Conservation (phyloP, 2,329 filamentous ascomycete species). For the Cordyceps pruinosa region DNA sequence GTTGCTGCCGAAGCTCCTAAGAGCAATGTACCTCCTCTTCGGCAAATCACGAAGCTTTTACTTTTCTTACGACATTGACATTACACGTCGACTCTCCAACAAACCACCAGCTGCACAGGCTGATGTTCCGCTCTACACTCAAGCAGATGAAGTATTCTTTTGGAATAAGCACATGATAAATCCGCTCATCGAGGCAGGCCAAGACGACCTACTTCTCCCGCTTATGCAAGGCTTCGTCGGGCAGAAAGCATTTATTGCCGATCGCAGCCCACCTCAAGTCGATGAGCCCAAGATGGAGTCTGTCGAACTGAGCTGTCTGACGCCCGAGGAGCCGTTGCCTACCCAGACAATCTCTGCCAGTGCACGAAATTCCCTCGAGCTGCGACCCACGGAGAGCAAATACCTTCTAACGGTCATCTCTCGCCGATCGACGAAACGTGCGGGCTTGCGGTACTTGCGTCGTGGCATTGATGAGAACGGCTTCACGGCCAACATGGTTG, state of each 20-base stretch:
- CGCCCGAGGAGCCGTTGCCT: conserved; percentile 19
- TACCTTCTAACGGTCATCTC: conserved; percentile 88
- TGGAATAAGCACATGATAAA: conserved; percentile 78
- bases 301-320: conserved; percentile 37
- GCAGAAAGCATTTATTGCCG: conserved; percentile 72
- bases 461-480: conserved; percentile 88
- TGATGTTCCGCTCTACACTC: conserved; percentile 54
- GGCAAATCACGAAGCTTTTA: conserved; percentile 79
- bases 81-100: conserved; percentile 60
- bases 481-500: conserved; percentile 80
- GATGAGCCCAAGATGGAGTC: conserved; percentile 41
- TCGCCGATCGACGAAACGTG: conserved; percentile 77
- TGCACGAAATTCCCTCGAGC: conserved; percentile 29
- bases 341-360: conserved; percentile 13
- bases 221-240: conserved; percentile 93
- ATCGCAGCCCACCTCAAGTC: conserved; percentile 50
- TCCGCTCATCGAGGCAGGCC: conserved; percentile 67
- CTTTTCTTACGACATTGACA: conserved; percentile 90
- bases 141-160: conserved; percentile 75
- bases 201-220: conserved; percentile 67
- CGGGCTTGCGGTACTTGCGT: conserved; percentile 82
- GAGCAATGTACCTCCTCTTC: conserved; percentile 79
- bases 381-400: conserved; percentile 43
- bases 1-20: conserved; percentile 75
- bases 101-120: conserved; percentile 16